A percentile compares a stretch with the other conserved stretches of the same genome.
Evolutionary conservation across 1,284 basidiomycete species (phyloP).

Genomic region (Microstroma glucosiphilum): DNA sequence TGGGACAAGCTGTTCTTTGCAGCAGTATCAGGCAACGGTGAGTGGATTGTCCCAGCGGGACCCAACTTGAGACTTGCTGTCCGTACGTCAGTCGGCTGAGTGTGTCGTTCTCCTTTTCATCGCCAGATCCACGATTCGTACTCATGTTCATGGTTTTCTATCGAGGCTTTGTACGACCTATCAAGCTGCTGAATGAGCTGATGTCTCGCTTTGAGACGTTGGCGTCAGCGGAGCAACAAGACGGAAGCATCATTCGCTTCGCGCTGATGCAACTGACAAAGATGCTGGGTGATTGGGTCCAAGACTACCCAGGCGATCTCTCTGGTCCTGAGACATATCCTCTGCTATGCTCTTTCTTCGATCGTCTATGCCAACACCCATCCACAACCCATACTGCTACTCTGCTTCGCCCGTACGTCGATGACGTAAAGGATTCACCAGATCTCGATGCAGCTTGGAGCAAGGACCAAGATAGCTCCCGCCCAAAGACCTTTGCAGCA

Average conservation of each 20-base stretch:
- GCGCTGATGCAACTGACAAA: conserved; percentile 32
- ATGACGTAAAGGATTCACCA: conserved; percentile 21
- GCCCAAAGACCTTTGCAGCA: conserved; percentile 20
- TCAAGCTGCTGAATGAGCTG: conserved; percentile 36
- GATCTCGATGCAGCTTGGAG: conserved; percentile 43
- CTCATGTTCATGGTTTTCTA: conserved; percentile 44
- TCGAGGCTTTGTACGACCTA: conserved; percentile 38
- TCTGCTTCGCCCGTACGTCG: conserved; percentile 24
- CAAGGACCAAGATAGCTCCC: conserved; percentile 28
- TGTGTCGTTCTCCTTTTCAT: conserved; percentile 13
- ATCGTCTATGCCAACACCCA: conserved; percentile 24
- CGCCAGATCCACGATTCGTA: conserved; percentile 20
- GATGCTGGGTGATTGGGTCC: conserved; percentile 43
- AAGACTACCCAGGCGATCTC: conserved; percentile 43
- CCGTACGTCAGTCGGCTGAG: too few species aligned
- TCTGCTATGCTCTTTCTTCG: conserved; percentile 25
- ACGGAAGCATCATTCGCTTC: conserved; percentile 34
- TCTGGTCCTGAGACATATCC: conserved; percentile 32
- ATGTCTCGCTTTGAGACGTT: conserved; percentile 33
- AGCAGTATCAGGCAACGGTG: conserved; percentile 33
- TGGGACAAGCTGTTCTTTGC: conserved; percentile 45
- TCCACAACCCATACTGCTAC: conserved; percentile 30
- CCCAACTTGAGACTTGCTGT: too few species aligned
- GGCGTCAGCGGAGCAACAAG: conserved; percentile 25
- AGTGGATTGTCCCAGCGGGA: neutral